Base-by-base conservation (phyloP, 2,329 filamentous ascomycete genomes). In the Penicillium sp. region DNA sequence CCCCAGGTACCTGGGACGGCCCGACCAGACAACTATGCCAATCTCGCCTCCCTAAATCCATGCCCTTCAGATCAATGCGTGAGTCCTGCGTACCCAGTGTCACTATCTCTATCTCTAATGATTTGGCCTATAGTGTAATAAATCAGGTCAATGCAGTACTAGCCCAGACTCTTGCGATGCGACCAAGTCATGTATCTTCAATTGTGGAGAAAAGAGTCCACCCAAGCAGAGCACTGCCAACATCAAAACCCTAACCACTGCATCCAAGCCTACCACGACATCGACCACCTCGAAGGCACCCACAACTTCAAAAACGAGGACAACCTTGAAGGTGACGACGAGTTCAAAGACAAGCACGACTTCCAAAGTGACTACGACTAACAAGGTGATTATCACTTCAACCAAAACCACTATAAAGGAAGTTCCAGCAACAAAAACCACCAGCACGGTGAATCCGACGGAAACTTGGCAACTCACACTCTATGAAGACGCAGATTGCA, bases 1-100 rank as follows among this genome's bases (percentile, higher is more conserved):
- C 78, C 77, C 1, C 65, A 71, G 37, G 65, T 71, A 0, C 67
- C 68, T 4, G 72, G 73, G 0, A 76, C 74, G 0, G 41, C 55
- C 9, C 39, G 56, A 10, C 70, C 74, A 0, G 13, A 58, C 0
- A 57, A 64, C 11, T 69, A 65, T n/a, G 66, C 56, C 0, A 57
- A 65, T 14, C 12, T 60, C 3, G 41, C 34, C 16, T 47, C 41
- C 1, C 38, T 60, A 18, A 60, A 58, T n/a, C 51, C 53, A 5
- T 60, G 58, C 35, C 22, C 41, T 13, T 19, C 33, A 9, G 14
- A 33, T 30, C 5, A 51, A 38, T 59, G 56, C 22, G 58, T 58
- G 27, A 49, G 55, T 53, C 2, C 12, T 14, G 14, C 13, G 14
- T 25, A 16, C 4, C 5, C 36, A 5, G 4, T 12, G 0, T 27